phyloP scores from a whole-genome alignment of 768 basidiomycete genomes.

The Kwoniella sp. region DNA sequence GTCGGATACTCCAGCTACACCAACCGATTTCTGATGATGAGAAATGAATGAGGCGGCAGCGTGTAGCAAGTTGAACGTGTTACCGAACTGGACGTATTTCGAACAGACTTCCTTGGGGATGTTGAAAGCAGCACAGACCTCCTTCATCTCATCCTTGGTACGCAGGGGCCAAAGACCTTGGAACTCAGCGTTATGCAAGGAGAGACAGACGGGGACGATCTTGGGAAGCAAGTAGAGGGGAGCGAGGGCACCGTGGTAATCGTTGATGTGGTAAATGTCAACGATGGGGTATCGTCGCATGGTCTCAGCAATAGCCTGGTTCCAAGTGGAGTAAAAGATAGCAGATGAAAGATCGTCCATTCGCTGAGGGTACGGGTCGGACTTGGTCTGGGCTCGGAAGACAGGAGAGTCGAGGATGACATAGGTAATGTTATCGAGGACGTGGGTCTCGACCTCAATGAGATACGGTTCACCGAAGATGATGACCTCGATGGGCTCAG shows the following conservation, averaged over 20 bases:
- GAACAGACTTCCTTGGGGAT: constrained; percentile 94
- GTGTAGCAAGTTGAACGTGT: constrained; percentile 93
- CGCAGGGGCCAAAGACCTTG: constrained; percentile 92
- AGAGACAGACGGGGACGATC: constrained; percentile 84
- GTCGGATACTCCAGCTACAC: constrained; percentile 95
- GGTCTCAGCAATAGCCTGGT: constrained; percentile 90
- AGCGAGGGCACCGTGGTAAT: constrained; percentile 90
- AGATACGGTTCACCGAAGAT: constrained; percentile 95
- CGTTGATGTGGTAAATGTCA: constrained; percentile 90
- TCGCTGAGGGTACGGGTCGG: constrained; percentile 92
- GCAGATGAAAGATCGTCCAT: constrained; percentile 97
- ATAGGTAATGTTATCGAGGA: constrained; percentile 91
- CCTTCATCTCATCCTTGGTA: constrained; percentile 97
- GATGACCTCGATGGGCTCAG: constrained; percentile 91
- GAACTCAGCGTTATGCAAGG: constrained; percentile 95
- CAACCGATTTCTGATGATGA: constrained; percentile 85
- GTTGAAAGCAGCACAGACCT: constrained; percentile 96
- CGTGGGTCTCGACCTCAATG: constrained; percentile 92
- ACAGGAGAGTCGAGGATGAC: constrained; percentile 92
- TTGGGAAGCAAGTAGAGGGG: constrained; percentile 89
- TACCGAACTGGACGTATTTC: constrained; percentile 96
- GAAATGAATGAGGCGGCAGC: constrained; percentile 91
- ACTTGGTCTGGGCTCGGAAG: constrained; percentile 93
- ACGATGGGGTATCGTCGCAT: constrained; percentile 82
- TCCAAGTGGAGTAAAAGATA: constrained; percentile 98